Percentiles rank a stretch among this genome's conserved stretches.
phyloP scores from a whole-genome alignment of 2,329 filamentous ascomycete species.

The Helotiales sp. region DNA sequence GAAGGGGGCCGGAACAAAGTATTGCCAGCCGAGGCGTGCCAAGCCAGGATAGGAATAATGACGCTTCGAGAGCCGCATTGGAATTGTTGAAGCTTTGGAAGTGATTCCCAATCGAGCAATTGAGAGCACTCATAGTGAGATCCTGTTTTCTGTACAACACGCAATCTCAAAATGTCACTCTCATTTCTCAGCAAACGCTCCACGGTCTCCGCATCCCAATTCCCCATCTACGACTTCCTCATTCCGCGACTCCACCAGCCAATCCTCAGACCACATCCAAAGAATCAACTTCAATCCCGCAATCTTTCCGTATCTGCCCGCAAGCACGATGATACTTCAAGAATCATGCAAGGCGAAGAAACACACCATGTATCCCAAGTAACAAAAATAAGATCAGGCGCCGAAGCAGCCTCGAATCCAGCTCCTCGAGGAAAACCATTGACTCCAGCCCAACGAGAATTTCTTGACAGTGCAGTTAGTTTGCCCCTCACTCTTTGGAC shows the following conservation, averaged over 20 bases:
- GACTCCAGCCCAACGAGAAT: constrained; percentile 72
- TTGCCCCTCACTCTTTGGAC: not conserved
- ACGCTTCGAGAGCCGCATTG: not conserved
- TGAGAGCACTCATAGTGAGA: not conserved
- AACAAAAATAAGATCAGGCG: constrained; percentile 36
- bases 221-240: constrained; percentile 47
- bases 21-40: not conserved
- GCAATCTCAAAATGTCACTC: constrained; percentile 27
- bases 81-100: not conserved
- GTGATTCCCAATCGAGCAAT: not conserved
- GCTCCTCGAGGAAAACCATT: constrained; percentile 52
- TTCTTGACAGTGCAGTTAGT: constrained; percentile 73
- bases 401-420: constrained; percentile 29
- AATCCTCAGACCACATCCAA: constrained; percentile 4
- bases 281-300: constrained; percentile 21
- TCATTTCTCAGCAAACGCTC: constrained; percentile 23
- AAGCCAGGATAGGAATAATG: not conserved
- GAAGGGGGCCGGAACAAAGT: not conserved
- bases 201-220: constrained; percentile 17
- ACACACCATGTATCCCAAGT: constrained; percentile 38
- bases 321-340: constrained; percentile 1
- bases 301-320: constrained; percentile 33
- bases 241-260: constrained; percentile 43
- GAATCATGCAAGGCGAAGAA: constrained; percentile 21
- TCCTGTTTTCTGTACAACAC: not conserved